A percentile compares a stretch with the other conserved stretches of the same genome.
These are phyloP conservation scores for Komagataella pastoris DNA, from an alignment of 805 yeast genomes.

Conservation along the genomic window DNA sequence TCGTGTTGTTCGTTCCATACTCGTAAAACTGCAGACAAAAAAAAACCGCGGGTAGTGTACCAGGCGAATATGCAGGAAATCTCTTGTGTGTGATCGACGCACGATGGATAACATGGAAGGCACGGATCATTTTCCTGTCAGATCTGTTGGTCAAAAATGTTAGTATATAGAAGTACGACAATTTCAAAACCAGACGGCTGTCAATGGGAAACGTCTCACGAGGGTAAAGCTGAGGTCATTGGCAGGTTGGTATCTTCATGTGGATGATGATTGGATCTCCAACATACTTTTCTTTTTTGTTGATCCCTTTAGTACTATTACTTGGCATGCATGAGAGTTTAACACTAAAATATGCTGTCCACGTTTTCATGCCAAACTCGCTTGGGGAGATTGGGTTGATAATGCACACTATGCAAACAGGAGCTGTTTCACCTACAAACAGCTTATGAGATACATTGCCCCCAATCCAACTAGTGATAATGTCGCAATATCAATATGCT, in stretches of 20 bases:
- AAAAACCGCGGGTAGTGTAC: background rate
- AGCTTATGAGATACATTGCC: background rate
- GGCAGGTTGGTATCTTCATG: too few relatives aligned
- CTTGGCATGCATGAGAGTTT: too few relatives aligned
- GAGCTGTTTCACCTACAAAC: background rate
- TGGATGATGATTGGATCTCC: too few relatives aligned
- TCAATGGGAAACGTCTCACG: too few relatives aligned
- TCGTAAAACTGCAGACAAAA: background rate
- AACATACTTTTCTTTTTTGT: too few relatives aligned
- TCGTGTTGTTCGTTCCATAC: background rate
- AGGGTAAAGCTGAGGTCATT: too few relatives aligned
- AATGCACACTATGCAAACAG: background rate
- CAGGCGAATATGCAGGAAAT: background rate
- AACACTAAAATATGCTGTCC: background rate
- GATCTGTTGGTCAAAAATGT: too few relatives aligned
- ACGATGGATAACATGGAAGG: background rate
- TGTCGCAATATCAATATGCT: background rate
- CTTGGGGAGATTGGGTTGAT: background rate
- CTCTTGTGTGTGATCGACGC: background rate
- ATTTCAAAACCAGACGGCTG: too few relatives aligned
- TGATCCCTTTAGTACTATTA: too few relatives aligned
- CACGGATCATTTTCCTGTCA: too few relatives aligned
- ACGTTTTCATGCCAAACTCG: background rate
- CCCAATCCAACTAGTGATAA: background rate
- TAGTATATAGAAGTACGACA: too few relatives aligned